Base-by-base conservation (phyloP, 495 filamentous ascomycete genomes). In the Penicillium ucsense region DNA sequence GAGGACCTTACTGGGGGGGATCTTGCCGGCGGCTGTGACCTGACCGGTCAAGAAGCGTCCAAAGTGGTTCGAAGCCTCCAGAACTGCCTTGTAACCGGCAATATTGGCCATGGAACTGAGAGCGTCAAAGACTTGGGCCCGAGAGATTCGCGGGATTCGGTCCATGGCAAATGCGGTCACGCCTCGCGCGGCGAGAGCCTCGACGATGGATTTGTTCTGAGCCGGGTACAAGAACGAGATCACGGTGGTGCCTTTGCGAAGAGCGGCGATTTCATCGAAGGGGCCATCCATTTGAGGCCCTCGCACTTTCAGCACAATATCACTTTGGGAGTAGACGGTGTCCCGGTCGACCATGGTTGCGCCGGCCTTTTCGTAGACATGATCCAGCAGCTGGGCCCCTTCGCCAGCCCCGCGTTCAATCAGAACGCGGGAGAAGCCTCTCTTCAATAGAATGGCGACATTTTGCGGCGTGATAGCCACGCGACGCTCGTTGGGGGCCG, bases 381-480 rank as follows among this genome's bases (percentile, higher is more conserved):
- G 69, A 50, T 89, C 84, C 1, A 74, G 73, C 49, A 91, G 82
- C 47, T 87, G 81, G 27, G 86, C 84, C 48, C 79, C 71, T 38
- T 76, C 71, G n/a, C 86, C 86, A 8, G 86, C 86, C 9, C 83
- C 85, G 12, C 76, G 78, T 57, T 91, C 84, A 9, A 91, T 75
- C 4, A 91, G 60, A 8, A 91, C 79, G 37, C 79, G 79, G 34
- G 71, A 70, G 59, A 86, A 87, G 34, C 86, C 86, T 59, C 89
- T 91, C 67, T 89, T 89, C 49, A 84, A 73, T 3, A 91, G 65
- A 28, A 89, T 64, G 2, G 78, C 73, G 12, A 86, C 85, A 72
- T 89, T 91, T 50, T 84, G 81, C 5, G 86, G 86, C 1, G 84
- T 88, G 31, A 91, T 72, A 10, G 86, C 85, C 12, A 91, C 86